These are phyloP conservation scores for Cyberlindnera mrakii DNA, from an alignment of 805 yeast species.

Conservation along the genomic window DNA sequence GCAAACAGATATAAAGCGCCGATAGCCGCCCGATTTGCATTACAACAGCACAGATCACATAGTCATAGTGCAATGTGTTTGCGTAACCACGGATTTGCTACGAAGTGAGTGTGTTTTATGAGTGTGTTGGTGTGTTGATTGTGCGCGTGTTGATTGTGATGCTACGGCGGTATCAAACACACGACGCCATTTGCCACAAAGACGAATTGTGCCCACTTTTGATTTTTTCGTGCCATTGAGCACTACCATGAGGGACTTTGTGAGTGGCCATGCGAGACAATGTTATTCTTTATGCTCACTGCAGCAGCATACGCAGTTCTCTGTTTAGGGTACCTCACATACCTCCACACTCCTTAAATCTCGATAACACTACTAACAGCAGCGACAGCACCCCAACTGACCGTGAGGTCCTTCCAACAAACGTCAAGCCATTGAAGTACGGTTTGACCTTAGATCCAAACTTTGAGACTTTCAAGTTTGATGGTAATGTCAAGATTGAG, in stretches of 20 bases:
- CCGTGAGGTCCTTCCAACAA: slow-evolving; percentile 49
- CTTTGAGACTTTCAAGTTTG: slow-evolving; percentile 51
- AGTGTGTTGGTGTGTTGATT: neutral
- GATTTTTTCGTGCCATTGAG: neutral
- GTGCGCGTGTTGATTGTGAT: too few relatives aligned
- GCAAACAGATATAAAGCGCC: neutral
- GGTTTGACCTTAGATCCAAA: slow-evolving; percentile 59
- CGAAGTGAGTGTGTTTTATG: slow-evolving; percentile 13
- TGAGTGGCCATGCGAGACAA: neutral
- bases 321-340: neutral
- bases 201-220: too few relatives aligned
- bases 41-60: slow-evolving; percentile 1
- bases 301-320: neutral
- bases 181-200: too few relatives aligned
- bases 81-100: slow-evolving; percentile 12
- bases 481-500: slow-evolving; percentile 50
- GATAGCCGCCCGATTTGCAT: too few relatives aligned
- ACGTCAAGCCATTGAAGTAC: slow-evolving; percentile 72
- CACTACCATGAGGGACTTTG: neutral
- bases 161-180: too few relatives aligned
- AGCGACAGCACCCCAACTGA: slow-evolving; percentile 19
- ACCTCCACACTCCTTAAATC: neutral
- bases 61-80: slow-evolving; percentile 10
- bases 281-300: neutral
- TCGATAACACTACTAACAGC: slow-evolving; percentile 9